Base-by-base conservation (phyloP, 2,329 filamentous ascomycete species). In the Cladophialophora psammophila region DNA sequence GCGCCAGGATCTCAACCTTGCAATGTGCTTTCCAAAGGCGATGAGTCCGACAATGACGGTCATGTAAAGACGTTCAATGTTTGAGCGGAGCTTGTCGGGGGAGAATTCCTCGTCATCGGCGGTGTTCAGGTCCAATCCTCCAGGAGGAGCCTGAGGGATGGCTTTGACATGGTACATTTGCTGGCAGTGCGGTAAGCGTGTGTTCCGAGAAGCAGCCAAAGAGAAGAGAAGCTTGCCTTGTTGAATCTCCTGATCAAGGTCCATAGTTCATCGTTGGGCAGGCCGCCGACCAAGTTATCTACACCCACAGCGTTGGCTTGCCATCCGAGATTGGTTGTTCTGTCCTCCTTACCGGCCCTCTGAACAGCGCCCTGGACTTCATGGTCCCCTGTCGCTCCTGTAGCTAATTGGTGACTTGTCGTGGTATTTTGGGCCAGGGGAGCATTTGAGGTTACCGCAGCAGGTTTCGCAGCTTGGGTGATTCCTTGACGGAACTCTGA, bases 81-180 rank as follows among this genome's bases (percentile, higher is more conserved):
- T 93, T 2, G 89, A 87, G 10, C 92, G 85, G 53, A 96, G 81
- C 79, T 95, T 95, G 74, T 95, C 92, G 0, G 92, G 92, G 0
- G 90, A 92, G 76, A 95, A 95, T 65, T 94, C 90, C 71, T 95
- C 92, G 62, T 94, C 89, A 45, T 93, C 90, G 4, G 91, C 89
- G 64, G 92, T 90, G 72, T 93, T 92, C 66, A 96, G 84, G 76
- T 96, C 92, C 42, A 96, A 80, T 13, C 88, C 87, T 5, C 90
- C 91, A 0, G 90, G 84, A 0, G 86, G 83, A 7, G 86, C 78
- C 56, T 84, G 77, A 0, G 84, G 80, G 8, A 89, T 86, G 34
- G 90, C 87, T 76, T 91, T 92, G 72, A 95, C 90, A 78, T 88
- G 85, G 75, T 88, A 88, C 76, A 88, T 86, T 86, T 88, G 86